These are phyloP conservation scores for Luzula sylvatica DNA, from an alignment of 176 grass and related monocot species.

Conservation along the genomic window DNA sequence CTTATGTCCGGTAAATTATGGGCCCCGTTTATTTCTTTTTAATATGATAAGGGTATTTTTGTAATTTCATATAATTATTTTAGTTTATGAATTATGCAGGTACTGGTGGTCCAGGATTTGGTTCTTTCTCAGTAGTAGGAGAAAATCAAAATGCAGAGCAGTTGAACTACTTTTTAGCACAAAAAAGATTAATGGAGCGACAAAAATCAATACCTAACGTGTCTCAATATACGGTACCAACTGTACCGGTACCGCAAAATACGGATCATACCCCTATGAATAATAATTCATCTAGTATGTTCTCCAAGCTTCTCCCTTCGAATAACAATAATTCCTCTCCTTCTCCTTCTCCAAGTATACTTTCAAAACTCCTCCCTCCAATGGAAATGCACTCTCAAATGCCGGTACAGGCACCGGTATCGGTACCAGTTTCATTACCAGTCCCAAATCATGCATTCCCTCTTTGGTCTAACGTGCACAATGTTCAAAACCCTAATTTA, in stretches of 20 bases:
- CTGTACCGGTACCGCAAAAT: slow-evolving; percentile 35
- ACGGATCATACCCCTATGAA: too few species aligned
- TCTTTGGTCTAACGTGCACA: slow-evolving; percentile 46
- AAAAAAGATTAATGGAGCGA: slow-evolving; percentile 72
- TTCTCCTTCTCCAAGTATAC: slow-evolving; percentile 28
- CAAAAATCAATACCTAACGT: slow-evolving; percentile 52
- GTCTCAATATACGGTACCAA: slow-evolving; percentile 36
- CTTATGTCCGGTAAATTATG: slow-evolving; percentile 64
- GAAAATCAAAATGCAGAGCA: too few species aligned
- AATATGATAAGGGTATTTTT: slow-evolving; percentile 46
- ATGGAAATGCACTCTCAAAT: slow-evolving; percentile 42
- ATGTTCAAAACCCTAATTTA: slow-evolving; percentile 46
- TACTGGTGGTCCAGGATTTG: slow-evolving; percentile 28
- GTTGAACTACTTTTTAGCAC: slow-evolving; percentile 71
- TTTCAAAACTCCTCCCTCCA: slow-evolving; percentile 50
- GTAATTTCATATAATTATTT: slow-evolving; percentile 37
- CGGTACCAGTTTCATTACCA: slow-evolving; percentile 5
- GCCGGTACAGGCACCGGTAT: slow-evolving; percentile 2
- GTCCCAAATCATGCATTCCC: slow-evolving; percentile 35
- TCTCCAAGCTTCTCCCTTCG: slow-evolving; percentile 48
- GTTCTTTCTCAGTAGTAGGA: too few species aligned
- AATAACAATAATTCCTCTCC: too few species aligned
- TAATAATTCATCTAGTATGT: slow-evolving; percentile 33
- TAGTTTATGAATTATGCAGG: slow-evolving; percentile 10
- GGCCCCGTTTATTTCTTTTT: slow-evolving; percentile 22